Base-by-base conservation (phyloP, 2,329 filamentous ascomycete genomes). In the Colletotrichum chrysophilum region DNA sequence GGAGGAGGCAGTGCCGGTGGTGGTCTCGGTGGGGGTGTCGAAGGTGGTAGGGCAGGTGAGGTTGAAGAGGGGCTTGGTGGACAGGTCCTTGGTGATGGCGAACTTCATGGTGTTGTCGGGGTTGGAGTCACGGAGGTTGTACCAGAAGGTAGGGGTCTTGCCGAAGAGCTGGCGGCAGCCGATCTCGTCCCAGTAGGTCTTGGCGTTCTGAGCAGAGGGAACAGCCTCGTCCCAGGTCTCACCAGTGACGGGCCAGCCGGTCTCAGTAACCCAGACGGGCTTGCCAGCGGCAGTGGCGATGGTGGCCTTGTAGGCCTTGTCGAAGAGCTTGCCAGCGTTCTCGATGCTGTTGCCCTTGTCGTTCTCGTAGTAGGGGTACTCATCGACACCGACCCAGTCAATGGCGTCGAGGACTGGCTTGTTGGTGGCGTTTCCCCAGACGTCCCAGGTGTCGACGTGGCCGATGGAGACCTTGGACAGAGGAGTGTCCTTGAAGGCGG, bases 391-490 rank as follows among this genome's bases (percentile, higher is more conserved):
- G 73, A 94, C 82, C 83, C 90, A 94, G 86, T 94, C 93, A 76
- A 90, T 87, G 70, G 91, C 91, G 74, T 90, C 86, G 77, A 93
- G 88, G 75, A 94, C 91, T 70, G 85, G 83, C 79, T 88, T 88
- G 86, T 93, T 93, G 80, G 88, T 88, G 74, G 82, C 76, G 83
- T 94, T 90, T 62, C 89, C 87, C 90, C 91, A 93, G 62, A 87
- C 88, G 60, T 91, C 91, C 90, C 91, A 93, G 68, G 92, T 94
- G 83, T 94, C 93, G 78, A 94, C 92, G 83, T 94, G 93, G 30
- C 92, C 92, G 77, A 93, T 85, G 66, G 91, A 87, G 75, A 88
- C 85, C 66, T 86, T 86, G 82, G 86, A 78, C 21, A 90, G 84
- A 18, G 83, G 73, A 18, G 82, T 86, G 79, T 80, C 80, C 65